Base-by-base conservation (phyloP, 2,329 filamentous ascomycete genomes). In the Pestalotiopsis sp. region DNA sequence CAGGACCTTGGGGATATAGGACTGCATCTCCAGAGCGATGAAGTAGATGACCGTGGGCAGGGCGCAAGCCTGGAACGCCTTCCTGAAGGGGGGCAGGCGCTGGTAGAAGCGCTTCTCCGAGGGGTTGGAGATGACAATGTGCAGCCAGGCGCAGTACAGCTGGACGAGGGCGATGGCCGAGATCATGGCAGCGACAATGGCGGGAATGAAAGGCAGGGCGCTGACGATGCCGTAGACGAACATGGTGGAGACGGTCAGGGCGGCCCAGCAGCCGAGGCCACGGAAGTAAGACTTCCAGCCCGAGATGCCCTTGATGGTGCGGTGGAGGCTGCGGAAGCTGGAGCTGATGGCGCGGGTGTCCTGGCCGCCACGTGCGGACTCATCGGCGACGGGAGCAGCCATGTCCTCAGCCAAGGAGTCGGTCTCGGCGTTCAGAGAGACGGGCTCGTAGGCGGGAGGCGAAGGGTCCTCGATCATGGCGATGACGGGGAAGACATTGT, bases 141-240 rank as follows among this genome's bases (percentile, higher is more conserved):
- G 94, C 3, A 94, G 93, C 94, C 94, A 97, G 66, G 89, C 87
- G 73, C 95, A 88, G 78, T 89, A 87, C 69, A 95, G 80, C 75
- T 92, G 92, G 49, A 91, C 87, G 39, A 93, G 83, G 23, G 87
- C 79, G 25, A 95, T 79, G 65, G 87, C 85, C 31, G 89, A 84
- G 57, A 92, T 68, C 64, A 91, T 84, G 66, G 85, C 85, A 67
- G 84, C 83, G 67, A 88, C 76, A 52, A 82, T 70, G 57, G 75
- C n/a, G 49, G 69, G 72, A 12, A 81, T 75, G 68, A 82, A 75
- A 36, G 84, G 73, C 60, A 83, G 72, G 41, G 76, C 74, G 20
- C 80, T 72, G 74, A 92, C 75, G 71, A 89, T 75, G 67, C 78
- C 79, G 66, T 83, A 76, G 49, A 89, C 70, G 58, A 83, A 41